These are phyloP conservation scores for Colletotrichum magnum DNA, from an alignment of 2,329 filamentous ascomycete species.

Conservation along the genomic window DNA sequence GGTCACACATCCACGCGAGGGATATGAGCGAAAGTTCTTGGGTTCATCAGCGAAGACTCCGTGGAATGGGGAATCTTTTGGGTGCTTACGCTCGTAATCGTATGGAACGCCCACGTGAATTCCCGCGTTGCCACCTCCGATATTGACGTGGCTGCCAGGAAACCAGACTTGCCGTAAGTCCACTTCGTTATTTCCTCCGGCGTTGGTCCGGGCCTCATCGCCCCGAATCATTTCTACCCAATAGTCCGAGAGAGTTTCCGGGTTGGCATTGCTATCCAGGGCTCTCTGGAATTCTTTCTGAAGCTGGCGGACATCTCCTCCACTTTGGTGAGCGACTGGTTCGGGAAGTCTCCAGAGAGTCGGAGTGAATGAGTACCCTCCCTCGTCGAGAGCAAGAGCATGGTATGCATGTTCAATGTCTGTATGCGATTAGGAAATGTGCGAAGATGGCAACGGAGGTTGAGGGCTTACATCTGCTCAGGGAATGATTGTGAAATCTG, in stretches of 20 bases:
- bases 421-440: not conserved
- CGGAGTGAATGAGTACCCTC: not conserved
- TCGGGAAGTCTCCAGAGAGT: slow-evolving; percentile 15
- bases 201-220: too few species aligned
- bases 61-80: too few species aligned
- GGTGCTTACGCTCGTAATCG: slow-evolving; percentile 27
- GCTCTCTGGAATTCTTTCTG: too few species aligned
- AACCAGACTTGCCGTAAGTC: slow-evolving; percentile 33
- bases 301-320: too few species aligned
- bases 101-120: not conserved
- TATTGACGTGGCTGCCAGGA: slow-evolving; percentile 25
- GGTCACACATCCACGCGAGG: slow-evolving; percentile 40
- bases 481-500: slow-evolving; percentile 13
- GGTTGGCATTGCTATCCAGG: too few species aligned
- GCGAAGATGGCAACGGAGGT: too few species aligned
- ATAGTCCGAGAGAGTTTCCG: too few species aligned
- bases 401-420: slow-evolving; percentile 22
- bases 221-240: too few species aligned
- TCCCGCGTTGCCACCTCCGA: slow-evolving; percentile 22
- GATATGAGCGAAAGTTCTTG: slow-evolving; percentile 39
- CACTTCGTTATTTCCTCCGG: too few species aligned
- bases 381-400: slow-evolving; percentile 24
- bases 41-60: not conserved
- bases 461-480: slow-evolving; percentile 25
- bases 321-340: too few species aligned